A percentile compares a stretch with the other conserved stretches of the same genome.
phyloP scores from a whole-genome alignment of 1,284 basidiomycete genomes.

The Ganoderma sinense region DNA sequence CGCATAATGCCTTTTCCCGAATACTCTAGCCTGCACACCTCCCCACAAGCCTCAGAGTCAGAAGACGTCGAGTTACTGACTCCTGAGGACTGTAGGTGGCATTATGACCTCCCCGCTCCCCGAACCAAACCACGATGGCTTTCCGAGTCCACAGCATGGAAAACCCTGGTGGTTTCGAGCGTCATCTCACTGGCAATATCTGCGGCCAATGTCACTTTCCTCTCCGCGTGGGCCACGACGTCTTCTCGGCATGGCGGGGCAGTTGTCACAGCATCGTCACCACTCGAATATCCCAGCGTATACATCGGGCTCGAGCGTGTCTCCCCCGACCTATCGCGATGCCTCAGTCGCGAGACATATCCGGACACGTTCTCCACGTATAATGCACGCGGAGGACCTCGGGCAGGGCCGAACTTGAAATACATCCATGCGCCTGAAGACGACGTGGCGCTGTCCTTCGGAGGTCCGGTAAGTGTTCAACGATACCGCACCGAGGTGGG shows the following conservation, averaged over 20 bases:
- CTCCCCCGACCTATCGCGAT: neutral
- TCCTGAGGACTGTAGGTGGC: neutral
- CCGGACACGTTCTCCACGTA: neutral
- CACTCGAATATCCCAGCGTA: neutral
- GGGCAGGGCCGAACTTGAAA: neutral
- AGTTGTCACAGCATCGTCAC: neutral
- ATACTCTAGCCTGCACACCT: neutral
- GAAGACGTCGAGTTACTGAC: neutral
- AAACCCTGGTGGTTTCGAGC: neutral
- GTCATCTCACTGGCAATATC: neutral
- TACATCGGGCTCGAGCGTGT: neutral
- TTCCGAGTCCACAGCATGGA: neutral
- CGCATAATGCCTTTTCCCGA: neutral
- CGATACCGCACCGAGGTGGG: neutral
- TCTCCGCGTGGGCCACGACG: neutral
- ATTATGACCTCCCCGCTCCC: neutral
- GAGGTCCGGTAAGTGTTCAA: neutral
- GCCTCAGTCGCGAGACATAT: neutral
- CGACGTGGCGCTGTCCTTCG: neutral
- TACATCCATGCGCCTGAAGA: neutral
- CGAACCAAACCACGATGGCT: neutral
- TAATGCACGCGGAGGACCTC: neutral
- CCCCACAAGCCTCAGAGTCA: neutral
- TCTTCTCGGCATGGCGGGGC: neutral
- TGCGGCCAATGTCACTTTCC: neutral